Evolutionary conservation across 2,329 filamentous ascomycete genomes (phyloP).

Genomic region (Claviceps pusilla): DNA sequence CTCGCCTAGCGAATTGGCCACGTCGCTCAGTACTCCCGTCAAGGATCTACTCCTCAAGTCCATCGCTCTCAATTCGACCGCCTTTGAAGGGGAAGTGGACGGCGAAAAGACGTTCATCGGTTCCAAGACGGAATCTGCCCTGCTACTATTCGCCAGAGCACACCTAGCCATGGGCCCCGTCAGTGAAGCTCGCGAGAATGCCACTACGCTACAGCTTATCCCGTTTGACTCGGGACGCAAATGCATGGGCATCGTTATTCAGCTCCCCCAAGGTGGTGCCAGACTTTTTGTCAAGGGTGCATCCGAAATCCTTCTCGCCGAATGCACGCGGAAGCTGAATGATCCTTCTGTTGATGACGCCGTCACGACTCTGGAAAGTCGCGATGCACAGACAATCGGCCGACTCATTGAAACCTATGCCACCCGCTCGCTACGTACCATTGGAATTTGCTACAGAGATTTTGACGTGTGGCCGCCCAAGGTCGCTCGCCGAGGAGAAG

Average conservation of each 20-base stretch:
- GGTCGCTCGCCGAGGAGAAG: conserved; percentile 37
- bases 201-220: conserved; percentile 47
- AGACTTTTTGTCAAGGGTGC: conserved; percentile 50
- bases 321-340: conserved; percentile 37
- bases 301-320: conserved; percentile 45
- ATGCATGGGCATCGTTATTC: conserved; percentile 49
- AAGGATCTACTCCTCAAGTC: conserved; percentile 43
- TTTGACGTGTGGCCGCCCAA: conserved; percentile 73
- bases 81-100: conserved; percentile 60
- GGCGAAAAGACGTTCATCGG: conserved; percentile 54
- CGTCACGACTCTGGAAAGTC: conserved; percentile 29
- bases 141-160: conserved; percentile 54
- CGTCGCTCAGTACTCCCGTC: conserved; percentile 29
- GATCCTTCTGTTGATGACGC: conserved; percentile 32
- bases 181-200: conserved; percentile 46
- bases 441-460: conserved; percentile 70
- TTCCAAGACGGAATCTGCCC: conserved; percentile 62
- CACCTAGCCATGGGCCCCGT: conserved; percentile 53
- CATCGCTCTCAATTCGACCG: conserved; percentile 54
- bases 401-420: conserved; percentile 65
- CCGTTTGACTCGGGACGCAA: conserved; percentile 65
- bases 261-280: conserved; percentile 34
- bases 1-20: conserved; percentile 30
- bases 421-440: conserved; percentile 65
- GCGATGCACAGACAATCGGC: conserved; percentile 43